Evolutionary conservation across 169 alveolate genomes (phyloP).

Genomic region (Plasmodium falciparum): DNA sequence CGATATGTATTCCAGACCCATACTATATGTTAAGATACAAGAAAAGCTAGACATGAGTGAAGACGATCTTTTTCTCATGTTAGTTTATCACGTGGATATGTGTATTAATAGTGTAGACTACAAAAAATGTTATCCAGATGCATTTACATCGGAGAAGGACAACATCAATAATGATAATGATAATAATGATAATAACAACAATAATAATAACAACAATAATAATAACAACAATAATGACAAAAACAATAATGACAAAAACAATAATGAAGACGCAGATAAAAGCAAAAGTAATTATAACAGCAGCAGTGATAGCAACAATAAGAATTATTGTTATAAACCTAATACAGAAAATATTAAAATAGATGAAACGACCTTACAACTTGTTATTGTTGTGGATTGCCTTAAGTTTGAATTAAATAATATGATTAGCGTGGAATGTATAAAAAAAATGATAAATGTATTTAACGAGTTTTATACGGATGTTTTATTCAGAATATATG

Average conservation of each 20-base stretch:
- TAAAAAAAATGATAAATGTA: constrained; percentile 58
- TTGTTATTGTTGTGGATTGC: constrained; percentile 61
- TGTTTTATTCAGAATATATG: constrained; percentile 54
- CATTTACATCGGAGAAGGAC: too few species aligned
- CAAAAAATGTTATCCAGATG: constrained; percentile 9
- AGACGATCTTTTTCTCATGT: constrained; percentile 31
- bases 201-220: neutral
- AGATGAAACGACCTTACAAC: constrained; percentile 38
- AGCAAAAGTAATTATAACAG: neutral
- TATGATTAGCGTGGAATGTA: constrained; percentile 66
- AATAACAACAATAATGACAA: too few species aligned
- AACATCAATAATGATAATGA: neutral
- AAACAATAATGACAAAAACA: neutral
- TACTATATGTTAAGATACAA: constrained; percentile 48
- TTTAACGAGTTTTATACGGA: constrained; percentile 71
- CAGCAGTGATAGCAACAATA: too few species aligned
- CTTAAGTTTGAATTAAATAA: constrained; percentile 62
- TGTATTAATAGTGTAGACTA: constrained; percentile 54
- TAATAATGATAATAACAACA: neutral
- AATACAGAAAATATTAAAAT: neutral
- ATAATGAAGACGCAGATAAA: neutral
- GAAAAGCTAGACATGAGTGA: constrained; percentile 65
- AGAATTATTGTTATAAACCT: neutral
- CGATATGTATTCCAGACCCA: constrained; percentile 40
- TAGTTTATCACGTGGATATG: constrained; percentile 74